Conservation (phyloP, 768 basidiomycete genomes). For the Boletales sp. region DNA sequence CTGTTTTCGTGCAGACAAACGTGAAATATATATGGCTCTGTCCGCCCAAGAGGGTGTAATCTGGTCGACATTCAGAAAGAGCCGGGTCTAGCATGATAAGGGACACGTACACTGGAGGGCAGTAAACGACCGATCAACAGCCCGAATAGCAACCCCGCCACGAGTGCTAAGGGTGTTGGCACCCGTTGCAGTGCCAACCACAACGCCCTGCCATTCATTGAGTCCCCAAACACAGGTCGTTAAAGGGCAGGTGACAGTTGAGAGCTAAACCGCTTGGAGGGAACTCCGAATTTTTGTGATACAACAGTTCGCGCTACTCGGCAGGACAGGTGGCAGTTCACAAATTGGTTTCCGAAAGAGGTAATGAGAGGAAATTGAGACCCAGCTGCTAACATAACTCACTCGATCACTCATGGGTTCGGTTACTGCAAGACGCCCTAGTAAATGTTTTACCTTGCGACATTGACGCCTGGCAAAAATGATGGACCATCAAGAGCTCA, state of each 20-base stretch:
- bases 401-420: too few relatives aligned
- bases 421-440: too few relatives aligned
- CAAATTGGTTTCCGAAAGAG: too few relatives aligned
- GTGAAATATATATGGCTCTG: constrained; percentile 44
- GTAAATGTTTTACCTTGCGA: too few relatives aligned
- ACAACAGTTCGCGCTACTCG: too few relatives aligned
- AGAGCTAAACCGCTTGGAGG: not conserved
- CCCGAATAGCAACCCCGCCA: constrained; percentile 61
- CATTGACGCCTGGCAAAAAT: too few relatives aligned
- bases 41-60: constrained; percentile 49
- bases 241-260: not conserved
- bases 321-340: too few relatives aligned
- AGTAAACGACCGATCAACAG: constrained; percentile 51
- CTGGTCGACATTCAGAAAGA: constrained; percentile 10
- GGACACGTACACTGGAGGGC: constrained; percentile 33
- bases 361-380: too few relatives aligned
- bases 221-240: not conserved
- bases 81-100: not conserved
- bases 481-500: too few relatives aligned
- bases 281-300: not conserved
- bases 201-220: constrained; percentile 25
- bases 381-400: too few relatives aligned
- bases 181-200: constrained; percentile 40
- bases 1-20: constrained; percentile 55
- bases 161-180: constrained; percentile 53